Percentiles rank a stretch among this genome's conserved stretches.
These are phyloP conservation scores for Suhomyces wounanorum DNA, from an alignment of 1,139 yeast genomes.

Conservation along the genomic window DNA sequence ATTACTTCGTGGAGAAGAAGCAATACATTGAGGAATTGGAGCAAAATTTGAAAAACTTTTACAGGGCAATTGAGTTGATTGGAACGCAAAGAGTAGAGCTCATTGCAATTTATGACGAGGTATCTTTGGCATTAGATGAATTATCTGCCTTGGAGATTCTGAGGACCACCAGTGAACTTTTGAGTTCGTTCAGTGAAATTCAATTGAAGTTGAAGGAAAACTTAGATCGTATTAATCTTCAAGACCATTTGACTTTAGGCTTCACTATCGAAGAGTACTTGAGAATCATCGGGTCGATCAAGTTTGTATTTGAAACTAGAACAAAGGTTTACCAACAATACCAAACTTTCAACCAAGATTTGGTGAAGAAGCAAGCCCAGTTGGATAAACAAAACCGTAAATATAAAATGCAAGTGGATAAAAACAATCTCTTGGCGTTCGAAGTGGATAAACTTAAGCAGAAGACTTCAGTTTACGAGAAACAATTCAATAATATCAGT, in stretches of 20 bases:
- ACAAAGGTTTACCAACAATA: slow-evolving; percentile 66
- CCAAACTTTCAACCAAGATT: slow-evolving; percentile 47
- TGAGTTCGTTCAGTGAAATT: slow-evolving; percentile 62
- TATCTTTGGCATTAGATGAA: slow-evolving; percentile 64
- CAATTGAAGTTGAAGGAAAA: slow-evolving; percentile 73
- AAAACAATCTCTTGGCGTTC: slow-evolving; percentile 51
- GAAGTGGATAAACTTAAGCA: slow-evolving; percentile 63
- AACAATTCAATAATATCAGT: slow-evolving; percentile 61
- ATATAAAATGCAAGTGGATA: slow-evolving; percentile 65
- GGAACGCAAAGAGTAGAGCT: slow-evolving; percentile 77
- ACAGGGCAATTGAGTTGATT: slow-evolving; percentile 72
- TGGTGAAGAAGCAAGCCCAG: slow-evolving; percentile 48
- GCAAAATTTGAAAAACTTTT: slow-evolving; percentile 66
- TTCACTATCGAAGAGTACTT: slow-evolving; percentile 86
- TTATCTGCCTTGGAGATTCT: slow-evolving; percentile 78
- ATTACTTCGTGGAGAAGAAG: slow-evolving; percentile 70
- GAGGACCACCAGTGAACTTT: slow-evolving; percentile 59
- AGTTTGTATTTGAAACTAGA: slow-evolving; percentile 75
- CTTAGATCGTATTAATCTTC: slow-evolving; percentile 76
- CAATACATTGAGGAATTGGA: slow-evolving; percentile 73
- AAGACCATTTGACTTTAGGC: slow-evolving; percentile 85
- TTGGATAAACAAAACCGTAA: slow-evolving; percentile 58
- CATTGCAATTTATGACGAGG: slow-evolving; percentile 45
- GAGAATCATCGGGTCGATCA: slow-evolving; percentile 74
- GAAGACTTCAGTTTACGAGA: slow-evolving; percentile 57